These are phyloP conservation scores for Alternaria hordeiaustralica DNA, from an alignment of 2,329 filamentous ascomycete genomes.

Conservation along the genomic window DNA sequence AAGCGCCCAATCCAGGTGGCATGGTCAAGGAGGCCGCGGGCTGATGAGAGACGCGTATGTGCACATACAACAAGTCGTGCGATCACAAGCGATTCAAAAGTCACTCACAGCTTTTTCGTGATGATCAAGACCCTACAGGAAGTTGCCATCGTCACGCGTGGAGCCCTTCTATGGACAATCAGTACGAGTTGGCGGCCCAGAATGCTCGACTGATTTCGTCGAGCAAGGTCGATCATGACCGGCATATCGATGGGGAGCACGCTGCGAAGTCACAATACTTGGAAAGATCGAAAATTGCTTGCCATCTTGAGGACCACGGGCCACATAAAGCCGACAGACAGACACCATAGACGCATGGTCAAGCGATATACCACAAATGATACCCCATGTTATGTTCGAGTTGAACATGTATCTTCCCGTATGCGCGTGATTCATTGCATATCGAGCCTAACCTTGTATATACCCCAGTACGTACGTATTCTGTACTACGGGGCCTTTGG, in stretches of 20 bases:
- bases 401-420: not conserved
- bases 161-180: not conserved
- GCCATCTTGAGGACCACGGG: not conserved
- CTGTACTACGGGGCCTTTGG: not conserved
- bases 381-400: not conserved
- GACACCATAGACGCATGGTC: not conserved
- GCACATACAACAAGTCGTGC: not conserved
- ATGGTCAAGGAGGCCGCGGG: conserved; percentile 84
- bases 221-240: not conserved
- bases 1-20: conserved; percentile 70
- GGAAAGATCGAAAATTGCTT: not conserved
- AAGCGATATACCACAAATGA: not conserved
- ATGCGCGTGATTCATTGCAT: not conserved
- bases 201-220: too few relatives aligned
- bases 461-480: not conserved
- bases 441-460: not conserved
- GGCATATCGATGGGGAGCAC: too few relatives aligned
- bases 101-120: not conserved
- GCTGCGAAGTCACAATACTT: not conserved
- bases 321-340: not conserved
- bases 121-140: not conserved
- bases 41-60: conserved; percentile 28
- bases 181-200: not conserved
- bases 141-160: not conserved
- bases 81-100: not conserved